These are phyloP conservation scores for Mangifera indica DNA, from an alignment of 345 rosid species.

Conservation along the genomic window DNA sequence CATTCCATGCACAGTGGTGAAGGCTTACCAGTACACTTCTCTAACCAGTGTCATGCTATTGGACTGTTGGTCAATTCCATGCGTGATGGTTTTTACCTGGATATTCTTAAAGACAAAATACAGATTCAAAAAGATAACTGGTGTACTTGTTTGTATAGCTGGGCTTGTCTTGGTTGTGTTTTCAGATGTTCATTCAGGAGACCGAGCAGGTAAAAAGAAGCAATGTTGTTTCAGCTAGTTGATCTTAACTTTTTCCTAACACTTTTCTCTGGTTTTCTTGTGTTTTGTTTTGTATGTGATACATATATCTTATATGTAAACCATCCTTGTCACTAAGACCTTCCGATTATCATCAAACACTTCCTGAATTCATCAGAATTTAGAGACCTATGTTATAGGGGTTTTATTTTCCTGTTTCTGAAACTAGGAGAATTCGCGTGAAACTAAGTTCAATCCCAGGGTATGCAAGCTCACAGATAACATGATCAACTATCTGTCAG, in stretches of 20 bases:
- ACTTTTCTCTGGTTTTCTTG: neutral
- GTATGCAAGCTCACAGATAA: too few species aligned
- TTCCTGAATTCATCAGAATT: too few species aligned
- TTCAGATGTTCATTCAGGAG: slow-evolving; percentile 86
- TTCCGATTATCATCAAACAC: too few species aligned
- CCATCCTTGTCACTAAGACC: neutral
- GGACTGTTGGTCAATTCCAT: slow-evolving; percentile 94
- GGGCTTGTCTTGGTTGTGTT: slow-evolving; percentile 83
- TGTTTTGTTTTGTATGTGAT: neutral
- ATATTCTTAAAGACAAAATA: slow-evolving; percentile 75
- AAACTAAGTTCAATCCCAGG: too few species aligned
- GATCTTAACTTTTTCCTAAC: slow-evolving; percentile 1
- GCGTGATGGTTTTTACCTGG: slow-evolving; percentile 82
- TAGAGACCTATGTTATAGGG: too few species aligned
- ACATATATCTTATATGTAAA: neutral
- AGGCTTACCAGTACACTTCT: slow-evolving; percentile 87
- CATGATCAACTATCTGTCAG: too few species aligned
- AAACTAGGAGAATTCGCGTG: too few species aligned
- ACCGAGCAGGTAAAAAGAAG: slow-evolving; percentile 60
- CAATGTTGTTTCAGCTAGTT: neutral
- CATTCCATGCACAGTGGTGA: slow-evolving; percentile 60
- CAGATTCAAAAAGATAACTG: slow-evolving; percentile 67
- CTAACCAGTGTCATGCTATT: slow-evolving; percentile 89
- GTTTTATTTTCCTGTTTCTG: too few species aligned
- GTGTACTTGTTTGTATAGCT: slow-evolving; percentile 71